phyloP scores from a whole-genome alignment of 2,329 filamentous ascomycete species.

The Aspergillus ochraceus region DNA sequence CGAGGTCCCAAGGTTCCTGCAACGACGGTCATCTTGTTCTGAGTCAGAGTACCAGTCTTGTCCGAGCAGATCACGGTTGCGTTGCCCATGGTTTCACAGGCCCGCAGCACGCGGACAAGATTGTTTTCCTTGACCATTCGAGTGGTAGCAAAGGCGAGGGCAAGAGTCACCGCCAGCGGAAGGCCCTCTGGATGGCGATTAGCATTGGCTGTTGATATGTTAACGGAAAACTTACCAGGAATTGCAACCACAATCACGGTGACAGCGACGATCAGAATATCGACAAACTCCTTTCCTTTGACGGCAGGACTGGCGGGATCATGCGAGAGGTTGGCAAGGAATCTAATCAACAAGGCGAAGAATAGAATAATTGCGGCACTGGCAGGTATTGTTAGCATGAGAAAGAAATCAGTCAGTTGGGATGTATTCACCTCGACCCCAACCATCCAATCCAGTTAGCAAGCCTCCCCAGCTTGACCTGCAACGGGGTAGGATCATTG shows the following conservation, averaged over 20 bases:
- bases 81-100: conserved; percentile 80
- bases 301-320: conserved; percentile 59
- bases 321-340: conserved; percentile 66
- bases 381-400: conserved; percentile 10
- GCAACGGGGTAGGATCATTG: conserved; percentile 72
- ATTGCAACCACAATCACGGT: conserved; percentile 80
- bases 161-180: conserved; percentile 74
- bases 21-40: conserved; percentile 76
- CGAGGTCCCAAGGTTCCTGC: conserved; percentile 66
- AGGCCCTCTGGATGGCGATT: conserved; percentile 62
- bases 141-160: conserved; percentile 73
- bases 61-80: conserved; percentile 79
- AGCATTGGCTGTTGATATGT: conserved; percentile 3
- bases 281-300: conserved; percentile 76
- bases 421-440: conserved; percentile 58
- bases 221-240: conserved; percentile 44
- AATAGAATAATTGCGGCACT: conserved; percentile 74
- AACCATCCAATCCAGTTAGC: conserved; percentile 77
- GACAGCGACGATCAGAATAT: conserved; percentile 75
- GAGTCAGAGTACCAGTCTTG: conserved; percentile 73
- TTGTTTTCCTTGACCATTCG: conserved; percentile 78
- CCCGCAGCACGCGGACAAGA: conserved; percentile 71
- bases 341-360: conserved; percentile 81
- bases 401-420: too few relatives aligned
- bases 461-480: conserved; percentile 72